Conservation (phyloP, 345 rosid species). For the Euclidium syriacum region DNA sequence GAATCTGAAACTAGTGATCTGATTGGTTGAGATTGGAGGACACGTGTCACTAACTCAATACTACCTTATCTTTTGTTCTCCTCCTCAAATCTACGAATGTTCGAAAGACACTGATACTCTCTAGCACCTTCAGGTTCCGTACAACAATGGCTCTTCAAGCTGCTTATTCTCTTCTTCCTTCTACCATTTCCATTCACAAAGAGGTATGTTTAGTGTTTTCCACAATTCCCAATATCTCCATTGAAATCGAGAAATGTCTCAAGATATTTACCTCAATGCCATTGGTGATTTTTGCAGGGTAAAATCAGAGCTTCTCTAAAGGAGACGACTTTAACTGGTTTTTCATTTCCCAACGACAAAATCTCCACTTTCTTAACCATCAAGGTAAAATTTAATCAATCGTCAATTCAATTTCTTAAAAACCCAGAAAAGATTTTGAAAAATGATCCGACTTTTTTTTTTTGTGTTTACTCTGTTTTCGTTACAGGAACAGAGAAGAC, state of each 20-base stretch:
- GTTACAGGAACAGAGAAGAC: conserved; percentile 23
- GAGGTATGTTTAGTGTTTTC: conserved; percentile 62
- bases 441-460: not conserved
- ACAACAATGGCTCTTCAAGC: conserved; percentile 70
- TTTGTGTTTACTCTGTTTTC: not conserved
- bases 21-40: conserved; percentile 42
- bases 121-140: conserved; percentile 6
- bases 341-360: conserved; percentile 55
- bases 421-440: not conserved
- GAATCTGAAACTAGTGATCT: conserved; percentile 48
- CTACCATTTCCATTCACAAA: conserved; percentile 47
- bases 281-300: conserved; percentile 48
- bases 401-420: not conserved
- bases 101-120: not conserved
- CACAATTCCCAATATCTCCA: not conserved
- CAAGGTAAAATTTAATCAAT: conserved; percentile 41
- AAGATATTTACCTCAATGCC: not conserved
- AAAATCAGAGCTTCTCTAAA: conserved; percentile 52
- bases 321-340: conserved; percentile 67
- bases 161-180: conserved; percentile 61
- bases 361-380: conserved; percentile 39
- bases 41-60: conserved; percentile 21
- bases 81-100: not conserved
- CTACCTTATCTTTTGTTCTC: conserved; percentile 24
- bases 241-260: not conserved